These are phyloP conservation scores for Penicillium taxi DNA, from an alignment of 495 filamentous ascomycete species.

Conservation along the genomic window DNA sequence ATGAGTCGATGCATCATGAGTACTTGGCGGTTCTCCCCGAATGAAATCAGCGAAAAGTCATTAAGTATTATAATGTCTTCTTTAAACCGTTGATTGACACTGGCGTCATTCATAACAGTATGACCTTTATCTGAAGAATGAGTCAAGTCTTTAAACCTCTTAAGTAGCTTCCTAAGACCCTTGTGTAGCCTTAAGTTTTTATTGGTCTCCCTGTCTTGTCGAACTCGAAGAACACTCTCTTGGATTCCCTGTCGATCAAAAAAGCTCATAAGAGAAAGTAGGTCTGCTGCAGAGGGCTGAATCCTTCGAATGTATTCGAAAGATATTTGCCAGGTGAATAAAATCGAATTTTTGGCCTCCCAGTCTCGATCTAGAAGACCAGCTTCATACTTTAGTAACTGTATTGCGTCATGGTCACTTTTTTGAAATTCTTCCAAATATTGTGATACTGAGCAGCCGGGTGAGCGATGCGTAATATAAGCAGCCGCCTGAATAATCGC, in stretches of 20 bases:
- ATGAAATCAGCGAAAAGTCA: conserved; percentile 37
- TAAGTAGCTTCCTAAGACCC: no score
- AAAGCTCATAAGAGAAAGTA: conserved; percentile 24
- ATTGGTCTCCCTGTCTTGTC: neutral
- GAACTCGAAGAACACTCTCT: neutral
- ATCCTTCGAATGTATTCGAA: conserved; percentile 18
- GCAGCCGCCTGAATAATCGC: no score
- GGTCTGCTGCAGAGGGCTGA: conserved; percentile 14
- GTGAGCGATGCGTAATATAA: no score
- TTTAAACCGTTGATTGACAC: conserved; percentile 24
- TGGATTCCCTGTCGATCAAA: conserved; percentile 11
- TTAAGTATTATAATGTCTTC: conserved; percentile 32
- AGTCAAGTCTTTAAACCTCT: no score
- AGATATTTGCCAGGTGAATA: conserved; percentile 27
- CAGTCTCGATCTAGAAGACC: conserved; percentile 13
- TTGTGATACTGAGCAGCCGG: neutral
- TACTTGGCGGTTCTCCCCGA: conserved; percentile 4
- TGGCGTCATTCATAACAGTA: neutral
- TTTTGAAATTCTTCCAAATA: conserved; percentile 1
- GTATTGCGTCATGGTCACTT: neutral
- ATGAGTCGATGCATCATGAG: conserved; percentile 20
- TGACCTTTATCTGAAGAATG: neutral
- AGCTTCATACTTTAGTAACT: neutral
- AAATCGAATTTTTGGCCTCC: conserved; percentile 16
- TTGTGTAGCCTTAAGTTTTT: no score